A percentile compares a stretch with the other conserved stretches of the same genome.
phyloP scores from a whole-genome alignment of 2,329 filamentous ascomycete species.

The Sporothrix brasiliensis region DNA sequence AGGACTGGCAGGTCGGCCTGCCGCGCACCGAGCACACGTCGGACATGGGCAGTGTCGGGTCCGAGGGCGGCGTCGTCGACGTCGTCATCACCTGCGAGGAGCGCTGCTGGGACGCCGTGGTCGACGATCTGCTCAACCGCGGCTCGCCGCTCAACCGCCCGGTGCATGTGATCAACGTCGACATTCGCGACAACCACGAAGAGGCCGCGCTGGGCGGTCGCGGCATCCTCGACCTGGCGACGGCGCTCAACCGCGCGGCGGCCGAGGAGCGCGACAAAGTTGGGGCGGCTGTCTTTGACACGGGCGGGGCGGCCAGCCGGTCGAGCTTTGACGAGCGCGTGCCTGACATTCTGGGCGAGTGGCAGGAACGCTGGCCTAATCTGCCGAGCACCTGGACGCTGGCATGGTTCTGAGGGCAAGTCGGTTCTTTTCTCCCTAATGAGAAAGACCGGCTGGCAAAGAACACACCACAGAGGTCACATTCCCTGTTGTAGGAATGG shows the following conservation, averaged over 20 bases:
- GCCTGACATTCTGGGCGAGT: conserved; percentile 84
- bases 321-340: conserved; percentile 88
- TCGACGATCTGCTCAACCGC: conserved; percentile 87
- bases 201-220: conserved; percentile 88
- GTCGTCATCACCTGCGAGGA: conserved; percentile 97
- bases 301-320: conserved; percentile 66
- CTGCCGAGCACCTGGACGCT: conserved; percentile 91
- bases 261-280: conserved; percentile 71
- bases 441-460: no score
- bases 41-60: conserved; percentile 77
- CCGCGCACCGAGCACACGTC: conserved; percentile 75
- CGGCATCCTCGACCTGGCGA: conserved; percentile 88
- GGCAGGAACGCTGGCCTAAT: conserved; percentile 94
- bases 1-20: conserved; percentile 90
- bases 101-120: conserved; percentile 94
- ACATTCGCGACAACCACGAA: conserved; percentile 98
- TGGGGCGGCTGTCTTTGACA: conserved; percentile 68
- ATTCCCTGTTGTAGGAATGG: no score
- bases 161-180: conserved; percentile 97
- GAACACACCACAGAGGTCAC: no score
- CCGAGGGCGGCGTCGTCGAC: conserved; percentile 88
- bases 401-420: conserved; percentile 75
- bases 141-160: conserved; percentile 86
- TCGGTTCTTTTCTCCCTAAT: no score
- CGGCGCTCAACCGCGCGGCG: conserved; percentile 79